Percentiles rank a stretch among this genome's conserved stretches.
Conservation (phyloP, 306 rosid species). For the Biancaea sappan region DNA sequence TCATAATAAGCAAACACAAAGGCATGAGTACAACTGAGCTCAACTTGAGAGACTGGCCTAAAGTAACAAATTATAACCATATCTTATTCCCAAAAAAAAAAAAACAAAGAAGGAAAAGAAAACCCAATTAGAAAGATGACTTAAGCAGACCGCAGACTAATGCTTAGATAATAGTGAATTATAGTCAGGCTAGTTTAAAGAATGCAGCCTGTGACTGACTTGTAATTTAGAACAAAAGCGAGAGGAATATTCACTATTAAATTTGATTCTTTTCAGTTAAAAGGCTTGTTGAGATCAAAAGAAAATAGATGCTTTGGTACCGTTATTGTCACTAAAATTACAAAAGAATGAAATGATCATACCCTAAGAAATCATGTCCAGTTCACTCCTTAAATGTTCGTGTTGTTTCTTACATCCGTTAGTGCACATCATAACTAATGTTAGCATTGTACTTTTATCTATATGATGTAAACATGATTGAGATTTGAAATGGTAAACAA, state of each 20-base stretch:
- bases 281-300: not conserved
- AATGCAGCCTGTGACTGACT: conserved; percentile 15
- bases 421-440: not conserved
- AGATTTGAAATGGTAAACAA: not conserved
- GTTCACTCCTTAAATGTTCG: conserved; percentile 10
- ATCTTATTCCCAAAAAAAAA: too few species aligned
- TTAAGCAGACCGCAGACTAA: not conserved
- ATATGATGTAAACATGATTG: conserved; percentile 13
- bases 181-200: conserved; percentile 15
- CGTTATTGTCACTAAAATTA: not conserved
- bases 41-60: not conserved
- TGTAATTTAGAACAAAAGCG: conserved; percentile 6
- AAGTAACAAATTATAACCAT: conserved; percentile 10
- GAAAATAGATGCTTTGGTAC: not conserved
- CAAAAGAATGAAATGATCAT: not conserved
- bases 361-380: not conserved
- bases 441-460: not conserved
- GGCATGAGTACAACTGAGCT: not conserved
- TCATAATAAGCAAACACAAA: not conserved
- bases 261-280: not conserved
- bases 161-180: not conserved
- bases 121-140: not conserved
- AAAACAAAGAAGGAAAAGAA: conserved; percentile 5
- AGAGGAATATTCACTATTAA: not conserved
- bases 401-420: conserved; percentile 14